Percentiles rank a stretch among this genome's conserved stretches.
Evolutionary conservation across 1,284 basidiomycete genomes (phyloP).

Genomic region (Leccinum pachyderme): DNA sequence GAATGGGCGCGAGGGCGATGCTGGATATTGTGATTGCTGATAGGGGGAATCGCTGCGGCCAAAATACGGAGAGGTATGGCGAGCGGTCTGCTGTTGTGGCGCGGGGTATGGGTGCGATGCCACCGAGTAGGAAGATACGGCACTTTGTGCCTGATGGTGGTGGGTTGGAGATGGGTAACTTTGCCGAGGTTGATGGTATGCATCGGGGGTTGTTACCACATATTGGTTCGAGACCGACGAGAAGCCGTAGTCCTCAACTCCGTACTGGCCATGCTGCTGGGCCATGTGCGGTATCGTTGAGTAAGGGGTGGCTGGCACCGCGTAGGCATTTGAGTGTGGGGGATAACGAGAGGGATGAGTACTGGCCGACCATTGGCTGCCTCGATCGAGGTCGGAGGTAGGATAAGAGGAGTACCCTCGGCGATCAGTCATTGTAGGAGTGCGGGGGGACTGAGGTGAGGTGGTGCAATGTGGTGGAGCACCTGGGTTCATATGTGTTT

Average conservation of each 20-base stretch:
- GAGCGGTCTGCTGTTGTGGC: slow-evolving; percentile 21
- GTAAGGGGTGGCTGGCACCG: slow-evolving; percentile 20
- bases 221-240: slow-evolving; percentile 25
- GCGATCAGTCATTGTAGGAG: slow-evolving; percentile 27
- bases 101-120: slow-evolving; percentile 29
- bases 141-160: slow-evolving; percentile 11
- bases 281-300: slow-evolving; percentile 23
- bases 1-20: slow-evolving; percentile 68
- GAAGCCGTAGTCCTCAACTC: slow-evolving; percentile 22
- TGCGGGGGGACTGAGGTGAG: slow-evolving; percentile 1
- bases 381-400: slow-evolving; percentile 17
- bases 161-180: slow-evolving; percentile 29
- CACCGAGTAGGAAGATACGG: slow-evolving; percentile 27
- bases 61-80: slow-evolving; percentile 27
- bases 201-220: slow-evolving; percentile 12
- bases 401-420: slow-evolving; percentile 29
- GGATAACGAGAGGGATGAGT: slow-evolving; percentile 25
- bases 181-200: slow-evolving; percentile 30
- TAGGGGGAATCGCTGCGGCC: slow-evolving; percentile 29
- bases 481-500: slow-evolving; percentile 34
- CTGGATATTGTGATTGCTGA: slow-evolving; percentile 50
- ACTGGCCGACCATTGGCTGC: slow-evolving; percentile 24
- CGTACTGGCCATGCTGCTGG: slow-evolving; percentile 21
- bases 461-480: slow-evolving; percentile 6
- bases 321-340: slow-evolving; percentile 19